Base-by-base conservation (phyloP, 208 protist genomes). In the Crithidia expoeki region DNA sequence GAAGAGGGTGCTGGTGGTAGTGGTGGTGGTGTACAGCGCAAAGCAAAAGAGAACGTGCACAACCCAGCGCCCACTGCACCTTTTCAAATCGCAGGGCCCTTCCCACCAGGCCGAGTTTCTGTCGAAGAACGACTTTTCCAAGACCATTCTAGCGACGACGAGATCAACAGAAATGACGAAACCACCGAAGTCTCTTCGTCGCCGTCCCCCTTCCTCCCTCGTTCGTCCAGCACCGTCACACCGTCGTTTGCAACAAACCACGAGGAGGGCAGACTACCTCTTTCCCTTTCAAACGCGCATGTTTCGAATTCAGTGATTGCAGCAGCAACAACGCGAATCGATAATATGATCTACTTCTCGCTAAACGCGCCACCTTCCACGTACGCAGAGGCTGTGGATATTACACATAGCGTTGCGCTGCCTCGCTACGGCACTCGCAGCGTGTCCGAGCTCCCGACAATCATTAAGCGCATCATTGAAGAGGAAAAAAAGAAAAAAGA, bases 371-470 rank as follows among this genome's bases (percentile, higher is more conserved):
- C 38, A 23, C 16, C 38, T 11, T 25, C 25, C 21, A 38, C 30
- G n/a, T 38, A 10, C 23, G 36, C n/a, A n/a, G n/a, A n/a, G n/a
- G n/a, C n/a, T n/a, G n/a, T n/a, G n/a, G n/a, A n/a, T n/a, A n/a
- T n/a, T n/a, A n/a, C n/a, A n/a, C n/a, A n/a, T n/a, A n/a, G 36
- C 11, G 28, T 30, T 10, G 52, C 33, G 11, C 27, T 83, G 2
- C 72, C 77, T 2, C 70, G 72, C 33, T 71, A 74, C 42, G 77
- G 77, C 42, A 42, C 32, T 1, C 77, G 77, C 40, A 83, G 72
- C 27, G 77, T 75, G n/a, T 68, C 70, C 1, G 77, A 79, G 72
- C 36, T 83, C 23, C 55, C 72, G 17, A 51, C 51, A 25, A 60
- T 72, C 27, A 64, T 74, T 17, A 58, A 72, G 23, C 38, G 62